Evolutionary conservation across 176 grass and related monocot species (phyloP), one percentile per base, ranked within the genome.

Genomic region (Elymus sibiricus): DNA sequence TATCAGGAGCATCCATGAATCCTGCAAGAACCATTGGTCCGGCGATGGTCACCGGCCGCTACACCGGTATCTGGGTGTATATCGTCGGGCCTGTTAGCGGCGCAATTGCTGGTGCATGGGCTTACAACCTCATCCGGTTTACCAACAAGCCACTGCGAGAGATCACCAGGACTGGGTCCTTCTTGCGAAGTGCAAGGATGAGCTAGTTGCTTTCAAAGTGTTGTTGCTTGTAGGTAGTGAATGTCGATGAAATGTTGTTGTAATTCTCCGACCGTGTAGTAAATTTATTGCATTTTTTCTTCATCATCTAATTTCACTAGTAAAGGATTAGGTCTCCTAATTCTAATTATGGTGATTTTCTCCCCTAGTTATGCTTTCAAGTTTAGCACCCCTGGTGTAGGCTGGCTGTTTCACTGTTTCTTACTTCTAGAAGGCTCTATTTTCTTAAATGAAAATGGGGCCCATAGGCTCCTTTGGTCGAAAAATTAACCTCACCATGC

Each of bases 1-100:
- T 92, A 76, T 89, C 93, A 21, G 93, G 93, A 49, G 90, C 81
- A 4, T 95, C 93, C 25, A 87, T 95, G 93, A 95, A 95, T 59
- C 93, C 93, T 3, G 93, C 74, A 19, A 92, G 93, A 83, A 95
- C 86, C 47, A 68, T 95, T 1, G 93, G 86, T 3, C 90, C 93
- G 27, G 93, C 90, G 42, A 64, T 93, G 24, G 35, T 95, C 21
- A 17, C 25, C 9, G 76, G 89, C 49, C 90, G 86, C 31, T 95
- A 90, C 71, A 27, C 77, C n/a, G 53, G 86, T 21, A 71, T 93
- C 35, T 95, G 93, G 93, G 80, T 95, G 71, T 95, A 93, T 60
- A 85, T 95, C 4, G 76, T 68, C 5, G 93, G 93, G 0, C 93
- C 93, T 4, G 62, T 87, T 1, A 31, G 25, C 2, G 90, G 93